Percentiles rank a stretch among this genome's conserved stretches.
Evolutionary conservation across 2,329 filamentous ascomycete genomes (phyloP).

Genomic region (Penicillium sp.): DNA sequence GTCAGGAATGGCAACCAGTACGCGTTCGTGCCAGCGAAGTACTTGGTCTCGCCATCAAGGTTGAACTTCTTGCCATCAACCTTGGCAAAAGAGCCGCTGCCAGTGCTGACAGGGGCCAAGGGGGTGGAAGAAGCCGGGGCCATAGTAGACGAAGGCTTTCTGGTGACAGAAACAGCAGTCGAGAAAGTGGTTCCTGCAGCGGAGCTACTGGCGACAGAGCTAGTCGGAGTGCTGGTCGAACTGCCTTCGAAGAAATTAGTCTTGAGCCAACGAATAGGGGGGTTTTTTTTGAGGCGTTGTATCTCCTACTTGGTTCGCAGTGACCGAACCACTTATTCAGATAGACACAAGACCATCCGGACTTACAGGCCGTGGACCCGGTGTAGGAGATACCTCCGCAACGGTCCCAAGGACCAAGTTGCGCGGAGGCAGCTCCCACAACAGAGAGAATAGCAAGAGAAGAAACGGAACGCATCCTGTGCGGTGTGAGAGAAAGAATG

Average conservation of each 20-base stretch:
- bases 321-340: conserved; percentile 26
- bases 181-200: too few relatives aligned
- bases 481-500: too few relatives aligned
- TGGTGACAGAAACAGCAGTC: too few relatives aligned
- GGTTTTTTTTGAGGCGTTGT: too few relatives aligned
- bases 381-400: too few relatives aligned
- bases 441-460: too few relatives aligned
- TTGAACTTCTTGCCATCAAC: conserved; percentile 34
- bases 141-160: conserved; percentile 6
- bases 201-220: too few relatives aligned
- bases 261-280: not conserved
- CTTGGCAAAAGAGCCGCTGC: conserved; percentile 20
- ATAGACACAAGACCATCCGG: conserved; percentile 17
- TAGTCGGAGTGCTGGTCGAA: not conserved
- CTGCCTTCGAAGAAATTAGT: not conserved
- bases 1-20: conserved; percentile 55
- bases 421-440: too few relatives aligned
- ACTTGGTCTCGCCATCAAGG: conserved; percentile 41
- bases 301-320: conserved; percentile 15
- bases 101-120: conserved; percentile 3
- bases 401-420: too few relatives aligned
- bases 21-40: conserved; percentile 51
- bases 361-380: conserved; percentile 13
- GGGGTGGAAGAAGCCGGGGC: conserved; percentile 6
- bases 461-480: too few relatives aligned